These are phyloP conservation scores for Nannochloropsis oceanica DNA, from an alignment of 108 stramenopile genomes.

Conservation along the genomic window DNA sequence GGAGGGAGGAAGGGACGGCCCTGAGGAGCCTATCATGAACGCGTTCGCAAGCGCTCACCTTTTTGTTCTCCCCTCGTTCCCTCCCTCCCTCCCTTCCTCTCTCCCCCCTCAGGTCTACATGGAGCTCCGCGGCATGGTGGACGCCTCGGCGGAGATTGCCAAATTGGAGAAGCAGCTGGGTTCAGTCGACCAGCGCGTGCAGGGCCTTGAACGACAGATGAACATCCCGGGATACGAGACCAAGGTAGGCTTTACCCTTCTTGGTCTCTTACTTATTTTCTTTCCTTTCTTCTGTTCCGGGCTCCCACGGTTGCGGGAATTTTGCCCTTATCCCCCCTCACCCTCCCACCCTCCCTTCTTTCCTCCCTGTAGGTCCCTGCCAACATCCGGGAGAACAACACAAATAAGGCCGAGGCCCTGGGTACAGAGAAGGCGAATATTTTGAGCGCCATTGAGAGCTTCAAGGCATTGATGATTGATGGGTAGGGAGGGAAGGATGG, in stretches of 20 bases:
- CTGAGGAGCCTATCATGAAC: too few species aligned
- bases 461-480: neutral
- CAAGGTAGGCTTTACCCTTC: neutral
- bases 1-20: too few species aligned
- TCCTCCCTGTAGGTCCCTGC: neutral
- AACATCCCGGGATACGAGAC: neutral
- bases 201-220: neutral
- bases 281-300: neutral
- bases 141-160: neutral
- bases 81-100: neutral
- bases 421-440: neutral
- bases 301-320: neutral
- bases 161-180: neutral
- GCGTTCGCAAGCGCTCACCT: too few species aligned
- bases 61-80: neutral
- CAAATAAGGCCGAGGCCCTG: neutral
- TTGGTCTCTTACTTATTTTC: neutral
- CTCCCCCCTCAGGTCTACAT: neutral
- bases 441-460: neutral
- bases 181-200: neutral
- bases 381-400: neutral
- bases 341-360: neutral
- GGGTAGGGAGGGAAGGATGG: neutral
- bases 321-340: neutral
- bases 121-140: neutral